Evolutionary conservation across 2,329 filamentous ascomycete species (phyloP), one percentile per base, ranked within the genome.

Genomic region (Nothophoma quercina): DNA sequence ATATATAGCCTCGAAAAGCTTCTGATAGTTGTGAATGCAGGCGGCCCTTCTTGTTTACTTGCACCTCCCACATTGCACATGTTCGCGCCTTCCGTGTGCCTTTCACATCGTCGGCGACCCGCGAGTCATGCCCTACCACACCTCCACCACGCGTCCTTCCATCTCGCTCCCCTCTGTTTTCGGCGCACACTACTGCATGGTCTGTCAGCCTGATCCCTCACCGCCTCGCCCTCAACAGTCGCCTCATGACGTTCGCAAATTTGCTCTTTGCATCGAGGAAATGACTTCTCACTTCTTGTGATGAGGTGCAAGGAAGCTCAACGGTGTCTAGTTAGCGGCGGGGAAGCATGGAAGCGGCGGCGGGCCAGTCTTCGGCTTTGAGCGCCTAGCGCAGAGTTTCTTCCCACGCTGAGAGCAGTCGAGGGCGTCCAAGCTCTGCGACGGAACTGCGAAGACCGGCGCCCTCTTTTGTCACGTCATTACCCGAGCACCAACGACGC

Each of bases 271-370:
- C 16, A 15, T 41, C 32, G 32, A 55, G 33, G 42, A 55, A 23
- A 48, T 33, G 52, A 55, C 19, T 25, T 32, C 44, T 29, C 51
- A 28, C 40, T 29, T 49, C 45, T 49, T 32, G 35, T 38, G 45
- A 53, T 65, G 70, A 70, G 59, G 70, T 73, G 56, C 35, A 59
- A 63, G 63, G 60, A 70, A 72, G 67, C 64, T 67, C 59, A 32
- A 21, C 44, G 44, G n/a, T 33, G n/a, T 30, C 35, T 47, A 21
- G 44, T n/a, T 53, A 53, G 50, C 43, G 50, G 50, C 43, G 43
- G 50, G 50, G 43, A 38, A 47, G 40, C 40, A 44, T 45, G 48
- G 40, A 34, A 39, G 42, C 50, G 42, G 42, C 43, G 38, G 43
- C 36, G 42, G 43, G 43, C 32, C 38, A 33, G 50, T 36, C 42